Conservation (phyloP, 345 rosid species). For the Corchorus capsularis region DNA sequence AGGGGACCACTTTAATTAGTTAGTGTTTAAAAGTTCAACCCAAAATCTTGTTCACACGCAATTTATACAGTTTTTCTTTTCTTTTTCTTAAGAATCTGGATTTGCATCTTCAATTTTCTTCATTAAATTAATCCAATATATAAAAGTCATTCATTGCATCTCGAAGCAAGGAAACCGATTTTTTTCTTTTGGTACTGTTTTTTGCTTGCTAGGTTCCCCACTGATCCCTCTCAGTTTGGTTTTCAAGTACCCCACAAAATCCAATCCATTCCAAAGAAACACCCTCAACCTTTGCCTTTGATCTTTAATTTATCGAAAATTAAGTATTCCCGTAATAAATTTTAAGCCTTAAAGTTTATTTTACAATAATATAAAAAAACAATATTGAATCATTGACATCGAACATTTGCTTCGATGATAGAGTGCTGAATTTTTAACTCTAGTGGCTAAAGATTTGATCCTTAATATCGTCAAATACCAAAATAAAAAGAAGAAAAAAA, state of each 20-base stretch:
- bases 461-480: too few relatives aligned
- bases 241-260: constrained; percentile 18
- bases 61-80: neutral
- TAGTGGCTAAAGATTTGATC: too few relatives aligned
- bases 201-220: neutral
- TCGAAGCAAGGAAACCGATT: neutral
- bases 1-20: constrained; percentile 19
- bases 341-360: too few relatives aligned
- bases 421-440: too few relatives aligned
- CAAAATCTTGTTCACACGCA: constrained; percentile 10
- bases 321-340: too few relatives aligned
- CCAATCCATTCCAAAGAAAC: neutral
- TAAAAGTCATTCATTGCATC: neutral
- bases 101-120: neutral
- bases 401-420: too few relatives aligned
- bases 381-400: too few relatives aligned
- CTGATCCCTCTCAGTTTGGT: constrained; percentile 12
- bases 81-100: neutral
- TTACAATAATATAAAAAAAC: too few relatives aligned
- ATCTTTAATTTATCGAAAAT: neutral
- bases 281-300: neutral
- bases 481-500: too few relatives aligned
- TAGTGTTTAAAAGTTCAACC: neutral
- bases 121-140: constrained; percentile 13
- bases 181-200: neutral